These are phyloP conservation scores for Barnettozyma botsteinii DNA, from an alignment of 805 yeast genomes.

Conservation along the genomic window DNA sequence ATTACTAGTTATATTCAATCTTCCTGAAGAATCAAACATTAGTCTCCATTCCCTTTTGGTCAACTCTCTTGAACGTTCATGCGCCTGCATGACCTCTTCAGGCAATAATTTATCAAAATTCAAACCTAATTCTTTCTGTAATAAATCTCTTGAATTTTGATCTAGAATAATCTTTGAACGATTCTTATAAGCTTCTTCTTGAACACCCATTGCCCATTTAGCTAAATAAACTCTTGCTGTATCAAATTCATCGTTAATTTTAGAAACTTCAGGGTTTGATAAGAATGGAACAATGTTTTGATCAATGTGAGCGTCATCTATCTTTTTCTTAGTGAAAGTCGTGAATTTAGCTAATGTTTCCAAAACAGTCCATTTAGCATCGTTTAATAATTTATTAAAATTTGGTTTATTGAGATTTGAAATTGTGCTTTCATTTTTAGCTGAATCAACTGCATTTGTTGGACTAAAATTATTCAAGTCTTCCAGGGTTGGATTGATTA, in stretches of 20 bases:
- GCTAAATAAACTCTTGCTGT: constrained; percentile 89
- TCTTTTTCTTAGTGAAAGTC: constrained; percentile 53
- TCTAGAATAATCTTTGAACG: constrained; percentile 48
- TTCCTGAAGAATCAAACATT: constrained; percentile 75
- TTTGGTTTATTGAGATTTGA: constrained; percentile 10
- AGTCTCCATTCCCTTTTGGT: constrained; percentile 73
- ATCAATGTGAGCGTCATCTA: constrained; percentile 49
- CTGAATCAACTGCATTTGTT: constrained; percentile 17
- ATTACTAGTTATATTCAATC: constrained; percentile 58
- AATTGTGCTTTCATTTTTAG: constrained; percentile 7
- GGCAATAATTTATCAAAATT: constrained; percentile 47
- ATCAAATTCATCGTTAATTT: constrained; percentile 85
- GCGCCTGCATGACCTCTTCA: constrained; percentile 50
- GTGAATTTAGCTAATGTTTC: constrained; percentile 74
- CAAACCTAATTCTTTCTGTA: constrained; percentile 58
- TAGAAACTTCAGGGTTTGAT: constrained; percentile 75
- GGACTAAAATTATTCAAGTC: constrained; percentile 34
- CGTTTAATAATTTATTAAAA: constrained; percentile 47
- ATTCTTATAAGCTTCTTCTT: constrained; percentile 75
- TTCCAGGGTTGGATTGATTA: constrained; percentile 69
- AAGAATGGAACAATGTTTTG: constrained; percentile 50
- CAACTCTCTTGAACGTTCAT: constrained; percentile 63
- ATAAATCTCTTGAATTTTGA: constrained; percentile 48
- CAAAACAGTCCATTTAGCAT: constrained; percentile 81
- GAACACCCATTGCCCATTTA: constrained; percentile 93